Conservation (phyloP, 1,284 basidiomycete genomes). For the Fistulina hepatica region DNA sequence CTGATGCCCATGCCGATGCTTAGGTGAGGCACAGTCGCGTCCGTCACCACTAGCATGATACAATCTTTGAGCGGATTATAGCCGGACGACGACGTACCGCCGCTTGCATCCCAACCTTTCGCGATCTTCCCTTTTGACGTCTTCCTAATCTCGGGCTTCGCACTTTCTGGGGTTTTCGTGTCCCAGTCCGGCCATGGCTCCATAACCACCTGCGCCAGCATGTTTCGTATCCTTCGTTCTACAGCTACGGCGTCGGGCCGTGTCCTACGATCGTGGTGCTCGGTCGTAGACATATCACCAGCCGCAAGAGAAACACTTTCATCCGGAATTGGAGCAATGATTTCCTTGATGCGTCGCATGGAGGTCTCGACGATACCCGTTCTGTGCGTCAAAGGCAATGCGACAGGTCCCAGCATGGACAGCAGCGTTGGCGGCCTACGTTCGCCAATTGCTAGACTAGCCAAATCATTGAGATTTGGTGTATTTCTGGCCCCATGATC, state of each 20-base stretch:
- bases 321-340: slow-evolving; percentile 18
- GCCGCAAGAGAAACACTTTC: no score
- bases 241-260: slow-evolving; percentile 20
- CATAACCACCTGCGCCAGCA: slow-evolving; percentile 39
- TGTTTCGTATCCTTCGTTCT: no score
- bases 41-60: slow-evolving; percentile 45
- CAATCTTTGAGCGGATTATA: slow-evolving; percentile 42
- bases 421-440: no score
- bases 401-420: no score
- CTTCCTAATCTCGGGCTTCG: slow-evolving; percentile 28
- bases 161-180: no score
- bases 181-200: no score
- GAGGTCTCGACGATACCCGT: slow-evolving; percentile 43
- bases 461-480: no score
- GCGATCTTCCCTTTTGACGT: slow-evolving; percentile 33
- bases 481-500: no score
- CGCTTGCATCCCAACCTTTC: slow-evolving; percentile 28
- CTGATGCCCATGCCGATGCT: slow-evolving; percentile 42
- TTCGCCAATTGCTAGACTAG: no score
- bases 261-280: no score
- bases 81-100: slow-evolving; percentile 14
- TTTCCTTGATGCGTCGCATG: slow-evolving; percentile 33
- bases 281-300: no score
- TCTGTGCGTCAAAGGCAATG: slow-evolving; percentile 41
- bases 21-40: slow-evolving; percentile 32